These are phyloP conservation scores for Betula pendula DNA, from an alignment of 306 rosid species.

Conservation along the genomic window DNA sequence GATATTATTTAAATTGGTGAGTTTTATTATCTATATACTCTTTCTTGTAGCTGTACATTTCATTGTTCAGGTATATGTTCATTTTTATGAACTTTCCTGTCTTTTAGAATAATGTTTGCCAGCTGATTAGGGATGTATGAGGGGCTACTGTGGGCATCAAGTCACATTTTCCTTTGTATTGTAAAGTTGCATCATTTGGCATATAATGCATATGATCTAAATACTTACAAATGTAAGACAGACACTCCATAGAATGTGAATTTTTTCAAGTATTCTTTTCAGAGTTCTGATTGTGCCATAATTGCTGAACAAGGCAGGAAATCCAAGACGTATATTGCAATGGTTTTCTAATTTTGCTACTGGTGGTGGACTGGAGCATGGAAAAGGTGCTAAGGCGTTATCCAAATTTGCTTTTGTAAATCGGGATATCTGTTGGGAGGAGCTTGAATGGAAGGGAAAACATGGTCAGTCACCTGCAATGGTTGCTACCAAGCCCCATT, in stretches of 20 bases:
- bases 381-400: slow-evolving; percentile 75
- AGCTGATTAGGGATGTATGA: background rate
- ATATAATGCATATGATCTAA: no score
- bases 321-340: slow-evolving; percentile 55
- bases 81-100: background rate
- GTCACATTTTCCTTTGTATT: background rate
- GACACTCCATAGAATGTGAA: slow-evolving; percentile 3
- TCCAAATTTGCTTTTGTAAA: slow-evolving; percentile 77
- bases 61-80: background rate
- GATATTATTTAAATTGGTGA: background rate
- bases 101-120: background rate
- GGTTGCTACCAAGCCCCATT: slow-evolving; percentile 96
- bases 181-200: background rate
- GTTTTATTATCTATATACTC: background rate
- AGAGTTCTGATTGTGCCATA: slow-evolving; percentile 35
- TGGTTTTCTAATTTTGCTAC: slow-evolving; percentile 71
- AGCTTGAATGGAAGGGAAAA: slow-evolving; percentile 94
- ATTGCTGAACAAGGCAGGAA: slow-evolving; percentile 57
- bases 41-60: background rate
- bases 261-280: slow-evolving; percentile 11
- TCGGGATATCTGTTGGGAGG: slow-evolving; percentile 95
- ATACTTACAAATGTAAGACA: background rate
- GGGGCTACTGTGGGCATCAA: background rate
- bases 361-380: slow-evolving; percentile 58
- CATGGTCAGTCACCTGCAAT: slow-evolving; percentile 97